Evolutionary conservation across 768 basidiomycete species (phyloP), one percentile per base, ranked within the genome.

Genomic region (Fibroporia radiculosa): DNA sequence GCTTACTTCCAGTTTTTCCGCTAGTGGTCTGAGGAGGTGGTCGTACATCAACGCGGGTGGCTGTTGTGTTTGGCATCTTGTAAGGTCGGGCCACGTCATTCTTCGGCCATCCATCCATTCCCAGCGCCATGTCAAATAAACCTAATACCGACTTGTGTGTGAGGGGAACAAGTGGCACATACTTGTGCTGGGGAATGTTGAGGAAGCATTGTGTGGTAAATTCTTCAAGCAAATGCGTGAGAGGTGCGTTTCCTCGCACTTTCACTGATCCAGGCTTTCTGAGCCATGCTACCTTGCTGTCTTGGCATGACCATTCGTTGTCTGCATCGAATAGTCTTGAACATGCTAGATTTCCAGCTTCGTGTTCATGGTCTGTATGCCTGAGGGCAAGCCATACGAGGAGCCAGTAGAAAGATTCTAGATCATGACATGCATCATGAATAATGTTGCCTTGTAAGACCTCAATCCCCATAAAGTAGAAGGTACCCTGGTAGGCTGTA

Each of bases 371-470:
- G 8, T 35, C 1, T 1, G 42, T 47, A 29, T 52, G 39, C 2
- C 42, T 36, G n/a, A 52, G 29, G 12, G 49, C 32, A 24, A 49
- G 22, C 47, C 48, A 48, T 0, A 52, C 1, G 7, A 52, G 34
- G 5, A 49, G 38, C 51, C 51, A 49, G 33, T 43, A 52, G 51
- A 49, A 44, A 3, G 51, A 49, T 23, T 52, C 51, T 11, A 52
- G 42, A 22, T 52, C 48, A 24, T 52, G 51, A 2, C 35, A 37
- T 2, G 19, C 24, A 22, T 26, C 11, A 40, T 52, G 51, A 4
- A 34, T 8, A 14, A 34, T 20, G 4, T 19, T 29, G 3, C 24
- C 23, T 18, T 4, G 3, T 19, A 49, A 34, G 4, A 42, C 14
- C 11, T 36, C 33, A 4, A 42, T 28, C 2, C 44, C 48, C 20